Evolutionary conservation across 805 yeast genomes (phyloP), one percentile per base, ranked within the genome.

Genomic region (Ogataea allantospora): DNA sequence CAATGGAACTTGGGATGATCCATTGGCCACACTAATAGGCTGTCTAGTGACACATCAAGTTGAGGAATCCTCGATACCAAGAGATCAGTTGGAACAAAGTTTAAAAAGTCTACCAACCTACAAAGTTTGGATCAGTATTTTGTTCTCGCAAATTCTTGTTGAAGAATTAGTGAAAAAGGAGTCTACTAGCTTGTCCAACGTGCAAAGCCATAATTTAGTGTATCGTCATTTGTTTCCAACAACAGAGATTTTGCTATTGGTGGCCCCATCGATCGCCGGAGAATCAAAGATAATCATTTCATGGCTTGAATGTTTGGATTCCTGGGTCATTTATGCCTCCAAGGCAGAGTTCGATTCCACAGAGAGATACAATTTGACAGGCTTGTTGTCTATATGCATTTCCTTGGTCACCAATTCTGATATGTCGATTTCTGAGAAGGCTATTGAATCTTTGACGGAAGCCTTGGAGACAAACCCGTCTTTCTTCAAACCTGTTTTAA

Each of bases 101-200:
- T 27, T 45, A 9, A 19, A 11, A 5, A 2, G 13, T 7, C 14
- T 44, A 17, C 42, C 51, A 2, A 32, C 30, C 17, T 10, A 38
- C 4, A 26, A 42, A 10, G 15, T 43, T 2, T 30, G 30, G 10
- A 31, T 65, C 6, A 11, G 55, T 0, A 30, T 69, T 3, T 36
- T 57, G 1, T 69, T 75, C 29, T 59, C 70, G 3, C 64, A 78
- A 9, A 73, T 73, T 6, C 41, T 77, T 0, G 70, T 68, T 1
- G 85, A 78, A 46, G 85, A 80, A 36, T 48, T 73, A 8, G 49
- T 63, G 22, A 75, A 71, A 43, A 54, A 53, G 16, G 65, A 62
- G 30, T 37, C 51, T 9, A 43, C 65, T 45, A 48, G 40, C 39
- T 40, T 59, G 1, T 40, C 54, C 33, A 42, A 31, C 32, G 47